Evolutionary conservation across 495 filamentous ascomycete species (phyloP).

Genomic region (Neurospora sp.): DNA sequence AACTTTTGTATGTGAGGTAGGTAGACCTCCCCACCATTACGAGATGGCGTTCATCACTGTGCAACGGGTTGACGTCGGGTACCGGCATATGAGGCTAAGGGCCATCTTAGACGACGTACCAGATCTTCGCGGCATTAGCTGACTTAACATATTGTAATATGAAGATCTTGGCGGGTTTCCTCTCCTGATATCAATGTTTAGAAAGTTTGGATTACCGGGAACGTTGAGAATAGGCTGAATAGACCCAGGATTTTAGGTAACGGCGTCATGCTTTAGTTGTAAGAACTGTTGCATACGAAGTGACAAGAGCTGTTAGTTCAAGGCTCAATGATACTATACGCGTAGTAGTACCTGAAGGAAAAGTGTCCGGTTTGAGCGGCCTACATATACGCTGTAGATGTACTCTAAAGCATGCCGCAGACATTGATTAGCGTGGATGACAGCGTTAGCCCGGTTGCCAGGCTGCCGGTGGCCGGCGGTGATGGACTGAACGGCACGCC

Average conservation of each 20-base stretch:
- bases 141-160: not conserved
- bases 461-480: constrained; percentile 16
- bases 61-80: constrained; percentile 3
- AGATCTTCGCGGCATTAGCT: not conserved
- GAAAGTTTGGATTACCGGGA: not conserved
- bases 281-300: not conserved
- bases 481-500: constrained; percentile 6
- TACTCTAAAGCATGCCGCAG: not conserved
- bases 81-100: constrained; percentile 10
- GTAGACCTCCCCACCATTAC: not conserved
- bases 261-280: not conserved
- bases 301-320: not conserved
- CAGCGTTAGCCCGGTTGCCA: not conserved
- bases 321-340: not conserved
- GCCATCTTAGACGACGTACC: constrained; percentile 2
- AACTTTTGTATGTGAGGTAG: not conserved
- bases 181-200: not conserved
- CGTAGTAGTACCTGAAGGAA: not conserved
- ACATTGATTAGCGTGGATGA: not conserved
- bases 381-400: not conserved
- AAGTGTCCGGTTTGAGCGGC: not conserved
- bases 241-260: not conserved
- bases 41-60: constrained; percentile 7
- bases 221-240: not conserved
- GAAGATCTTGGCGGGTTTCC: not conserved